Conservation (phyloP, 495 filamentous ascomycete genomes). For the Aspergillus kassunensis region DNA sequence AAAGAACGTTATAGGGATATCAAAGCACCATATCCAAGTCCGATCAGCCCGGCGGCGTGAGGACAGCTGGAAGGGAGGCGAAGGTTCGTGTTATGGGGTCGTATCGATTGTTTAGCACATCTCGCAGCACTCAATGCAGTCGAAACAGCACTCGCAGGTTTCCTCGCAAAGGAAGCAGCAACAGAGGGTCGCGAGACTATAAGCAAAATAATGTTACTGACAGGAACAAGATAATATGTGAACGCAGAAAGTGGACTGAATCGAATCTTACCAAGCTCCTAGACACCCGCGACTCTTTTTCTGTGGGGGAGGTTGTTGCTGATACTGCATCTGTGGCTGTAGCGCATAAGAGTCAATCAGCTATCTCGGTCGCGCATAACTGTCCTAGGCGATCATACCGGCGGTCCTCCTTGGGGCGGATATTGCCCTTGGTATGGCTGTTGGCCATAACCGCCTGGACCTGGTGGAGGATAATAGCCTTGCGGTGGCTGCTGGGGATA, state of each 20-base stretch:
- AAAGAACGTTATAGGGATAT: background rate
- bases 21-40: slow-evolving; percentile 2
- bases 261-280: slow-evolving; percentile 48
- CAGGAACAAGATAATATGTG: background rate
- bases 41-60: slow-evolving; percentile 9
- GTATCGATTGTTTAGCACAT: slow-evolving; percentile 41
- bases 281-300: slow-evolving; percentile 57
- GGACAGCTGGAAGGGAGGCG: background rate
- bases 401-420: slow-evolving; percentile 9
- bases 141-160: slow-evolving; percentile 73
- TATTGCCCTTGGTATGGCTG: slow-evolving; percentile 9
- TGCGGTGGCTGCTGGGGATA: slow-evolving; percentile 8
- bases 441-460: background rate
- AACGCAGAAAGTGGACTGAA: background rate
- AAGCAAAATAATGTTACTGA: slow-evolving; percentile 12
- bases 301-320: slow-evolving; percentile 53
- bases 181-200: slow-evolving; percentile 63
- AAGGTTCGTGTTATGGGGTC: slow-evolving; percentile 12
- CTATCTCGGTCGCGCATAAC: background rate
- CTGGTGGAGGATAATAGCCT: slow-evolving; percentile 16
- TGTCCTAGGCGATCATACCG: slow-evolving; percentile 17
- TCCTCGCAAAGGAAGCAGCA: slow-evolving; percentile 79
- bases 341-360: background rate
- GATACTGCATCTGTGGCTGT: slow-evolving; percentile 49
- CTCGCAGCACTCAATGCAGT: slow-evolving; percentile 62